Percentiles rank a stretch among this genome's conserved stretches.
Evolutionary conservation across 116 monocot genomes (phyloP).

Genomic region (Phalaenopsis hybrid): DNA sequence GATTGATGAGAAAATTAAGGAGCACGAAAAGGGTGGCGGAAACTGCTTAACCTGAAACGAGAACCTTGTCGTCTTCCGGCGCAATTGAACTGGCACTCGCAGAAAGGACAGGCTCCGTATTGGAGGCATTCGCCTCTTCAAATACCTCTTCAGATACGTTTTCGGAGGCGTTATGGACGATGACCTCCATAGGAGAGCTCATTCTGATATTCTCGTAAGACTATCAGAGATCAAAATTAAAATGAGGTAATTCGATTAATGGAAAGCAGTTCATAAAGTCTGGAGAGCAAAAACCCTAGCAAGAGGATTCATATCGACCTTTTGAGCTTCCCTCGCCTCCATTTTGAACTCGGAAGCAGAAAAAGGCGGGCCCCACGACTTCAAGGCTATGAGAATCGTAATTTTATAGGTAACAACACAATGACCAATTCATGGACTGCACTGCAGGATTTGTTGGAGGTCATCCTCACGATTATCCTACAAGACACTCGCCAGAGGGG

Average conservation of each 20-base stretch:
- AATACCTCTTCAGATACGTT: background rate
- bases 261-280: background rate
- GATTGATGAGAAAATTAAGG: background rate
- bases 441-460: no score
- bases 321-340: background rate
- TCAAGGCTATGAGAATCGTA: no score
- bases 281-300: background rate
- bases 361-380: background rate
- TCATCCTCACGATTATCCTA: no score
- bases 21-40: background rate
- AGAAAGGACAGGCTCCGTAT: background rate
- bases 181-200: constrained; percentile 60
- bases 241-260: background rate
- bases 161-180: constrained; percentile 7
- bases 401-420: no score
- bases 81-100: background rate
- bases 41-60: constrained; percentile 34
- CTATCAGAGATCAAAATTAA: background rate
- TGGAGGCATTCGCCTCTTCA: background rate
- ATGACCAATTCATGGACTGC: no score
- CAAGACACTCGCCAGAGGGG: no score
- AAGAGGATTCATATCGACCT: background rate
- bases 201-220: background rate
- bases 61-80: constrained; percentile 33
- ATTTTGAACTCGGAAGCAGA: background rate